phyloP scores from a whole-genome alignment of 345 rosid species.

The Lepidium africanum region DNA sequence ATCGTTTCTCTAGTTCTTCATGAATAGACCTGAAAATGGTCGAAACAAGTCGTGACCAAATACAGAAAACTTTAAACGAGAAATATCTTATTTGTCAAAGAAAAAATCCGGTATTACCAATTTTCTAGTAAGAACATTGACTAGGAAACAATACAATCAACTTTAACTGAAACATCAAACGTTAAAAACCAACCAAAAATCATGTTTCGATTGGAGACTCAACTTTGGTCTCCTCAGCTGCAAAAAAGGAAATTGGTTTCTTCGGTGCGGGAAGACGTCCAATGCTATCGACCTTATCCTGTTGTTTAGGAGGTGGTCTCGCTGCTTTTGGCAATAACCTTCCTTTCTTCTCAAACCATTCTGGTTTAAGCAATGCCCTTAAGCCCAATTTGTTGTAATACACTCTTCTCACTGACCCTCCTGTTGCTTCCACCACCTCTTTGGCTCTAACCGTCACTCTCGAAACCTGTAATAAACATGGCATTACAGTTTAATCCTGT shows the following conservation, averaged over 20 bases:
- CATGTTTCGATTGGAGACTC: conserved; percentile 30
- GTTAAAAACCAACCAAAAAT: neutral
- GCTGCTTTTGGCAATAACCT: conserved; percentile 84
- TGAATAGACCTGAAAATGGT: too few relatives aligned
- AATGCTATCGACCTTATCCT: conserved; percentile 84
- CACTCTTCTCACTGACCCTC: conserved; percentile 85
- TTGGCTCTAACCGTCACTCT: conserved; percentile 90
- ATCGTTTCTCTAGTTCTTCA: neutral
- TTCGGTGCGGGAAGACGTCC: conserved; percentile 90
- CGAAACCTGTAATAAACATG: conserved; percentile 45
- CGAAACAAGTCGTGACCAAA: too few relatives aligned
- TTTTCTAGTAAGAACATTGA: neutral
- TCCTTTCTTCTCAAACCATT: conserved; percentile 96
- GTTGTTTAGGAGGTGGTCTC: conserved; percentile 89
- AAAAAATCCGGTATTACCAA: neutral
- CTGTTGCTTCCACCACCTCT: conserved; percentile 82
- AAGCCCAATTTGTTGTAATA: conserved; percentile 88
- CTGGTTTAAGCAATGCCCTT: conserved; percentile 78
- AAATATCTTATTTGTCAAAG: conserved; percentile 1
- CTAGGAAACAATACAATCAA: conserved; percentile 6
- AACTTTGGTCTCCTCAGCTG: conserved; percentile 30
- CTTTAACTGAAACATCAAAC: neutral
- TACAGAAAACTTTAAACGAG: neutral
- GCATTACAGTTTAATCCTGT: neutral
- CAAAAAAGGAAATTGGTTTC: conserved; percentile 65